Evolutionary conservation across 1,284 basidiomycete genomes (phyloP).

Genomic region (Mycena sp.): DNA sequence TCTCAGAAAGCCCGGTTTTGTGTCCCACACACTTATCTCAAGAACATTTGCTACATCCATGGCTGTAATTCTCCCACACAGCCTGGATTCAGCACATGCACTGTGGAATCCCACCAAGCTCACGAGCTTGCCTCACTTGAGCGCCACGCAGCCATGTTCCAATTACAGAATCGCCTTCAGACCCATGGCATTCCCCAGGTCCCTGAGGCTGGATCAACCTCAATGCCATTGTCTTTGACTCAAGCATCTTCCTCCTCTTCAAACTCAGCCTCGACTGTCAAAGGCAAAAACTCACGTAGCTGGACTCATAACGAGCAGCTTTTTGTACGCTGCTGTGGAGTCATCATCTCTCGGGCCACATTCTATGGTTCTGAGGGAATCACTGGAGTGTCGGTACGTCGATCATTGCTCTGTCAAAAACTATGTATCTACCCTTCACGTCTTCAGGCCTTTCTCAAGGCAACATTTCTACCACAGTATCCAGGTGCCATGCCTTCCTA

Average conservation of each 20-base stretch:
- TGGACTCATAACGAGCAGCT: constrained; percentile 6
- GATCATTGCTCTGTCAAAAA: neutral
- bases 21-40: neutral
- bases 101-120: neutral
- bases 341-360: neutral
- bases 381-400: constrained; percentile 27
- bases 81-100: neutral
- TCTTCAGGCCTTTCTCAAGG: constrained; percentile 19
- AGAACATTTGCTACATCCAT: neutral
- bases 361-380: constrained; percentile 32
- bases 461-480: constrained; percentile 21
- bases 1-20: constrained; percentile 1
- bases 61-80: neutral
- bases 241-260: neutral
- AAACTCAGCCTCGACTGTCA: neutral
- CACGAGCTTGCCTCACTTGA: neutral
- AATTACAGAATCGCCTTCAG: neutral
- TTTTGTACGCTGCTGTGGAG: neutral
- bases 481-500: constrained; percentile 9
- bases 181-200: neutral
- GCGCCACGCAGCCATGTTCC: neutral
- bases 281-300: neutral
- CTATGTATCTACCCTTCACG: neutral
- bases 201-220: neutral
- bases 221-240: neutral